phyloP scores from a whole-genome alignment of 352 stramenopile species.

The Halophytophthora polymorphica region DNA sequence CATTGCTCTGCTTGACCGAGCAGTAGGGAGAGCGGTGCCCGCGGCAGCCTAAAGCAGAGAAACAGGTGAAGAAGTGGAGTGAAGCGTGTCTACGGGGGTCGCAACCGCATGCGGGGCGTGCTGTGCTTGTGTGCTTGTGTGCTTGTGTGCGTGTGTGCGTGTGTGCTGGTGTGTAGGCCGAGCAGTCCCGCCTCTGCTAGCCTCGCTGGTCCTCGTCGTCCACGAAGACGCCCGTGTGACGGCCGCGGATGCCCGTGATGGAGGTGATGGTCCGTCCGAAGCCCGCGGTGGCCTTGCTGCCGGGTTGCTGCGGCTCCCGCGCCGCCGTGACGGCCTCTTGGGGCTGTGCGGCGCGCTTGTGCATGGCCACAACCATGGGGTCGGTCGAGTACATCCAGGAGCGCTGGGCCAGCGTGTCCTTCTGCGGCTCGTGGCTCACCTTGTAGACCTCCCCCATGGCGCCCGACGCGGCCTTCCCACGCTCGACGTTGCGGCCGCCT shows the following conservation, averaged over 20 bases:
- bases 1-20: constrained; percentile 10
- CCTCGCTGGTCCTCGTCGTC: constrained; percentile 37
- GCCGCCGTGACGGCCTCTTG: neutral
- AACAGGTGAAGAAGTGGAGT: no score
- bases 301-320: constrained; percentile 8
- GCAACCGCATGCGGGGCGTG: no score
- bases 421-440: constrained; percentile 52
- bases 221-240: constrained; percentile 61
- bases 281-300: constrained; percentile 15
- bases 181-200: constrained; percentile 2
- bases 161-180: neutral
- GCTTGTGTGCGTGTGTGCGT: neutral
- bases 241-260: constrained; percentile 52
- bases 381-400: constrained; percentile 79
- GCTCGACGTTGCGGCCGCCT: constrained; percentile 41
- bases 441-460: constrained; percentile 65
- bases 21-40: constrained; percentile 1
- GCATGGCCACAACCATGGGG: constrained; percentile 56
- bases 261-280: constrained; percentile 47
- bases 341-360: constrained; percentile 19
- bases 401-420: constrained; percentile 65
- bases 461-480: constrained; percentile 59
- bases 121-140: neutral
- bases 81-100: no score
- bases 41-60: constrained; percentile 4